Evolutionary conservation across 169 alveolate genomes (phyloP), one percentile per base, ranked within the genome.

Genomic region (Plasmodium blacklocki): DNA sequence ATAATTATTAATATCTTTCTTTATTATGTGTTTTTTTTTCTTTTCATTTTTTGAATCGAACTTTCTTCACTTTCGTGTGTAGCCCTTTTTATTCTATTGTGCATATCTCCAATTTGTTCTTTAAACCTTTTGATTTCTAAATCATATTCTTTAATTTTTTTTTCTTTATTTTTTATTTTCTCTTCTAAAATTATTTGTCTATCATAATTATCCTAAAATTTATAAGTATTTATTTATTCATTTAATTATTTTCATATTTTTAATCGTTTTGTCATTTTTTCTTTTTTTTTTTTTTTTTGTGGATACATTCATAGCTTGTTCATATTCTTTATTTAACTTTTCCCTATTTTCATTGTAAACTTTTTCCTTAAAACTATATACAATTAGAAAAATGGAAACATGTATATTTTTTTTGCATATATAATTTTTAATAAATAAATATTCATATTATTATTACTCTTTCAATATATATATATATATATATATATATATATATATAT

Each of bases 121-220:
- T 64, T 78, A 78, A 64, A 78, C 76, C 67, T 78, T 58, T 52
- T 78, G 52, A 78, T 78, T 70, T 78, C 73, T 71, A 52, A 45
- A 66, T 78, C 89, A 59, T 64, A 78, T 26, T 64, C 32, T 67
- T 78, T 78, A 26, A 78, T 78, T 78, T 78, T 78, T 29, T 78
- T 78, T 70, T 78, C 89, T 39, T 63, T 78, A 26, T 23, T 78
- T 78, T 78, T 78, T 64, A 78, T 78, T 66, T 78, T 78, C 39
- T 78, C 89, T 59, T 78, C 78, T 49, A 78, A 70, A 78, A 78
- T 59, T 15, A 66, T 45, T 78, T 78, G 89, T 67, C 89, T 78
- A 47, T 78, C 89, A 45, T 43, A 59, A 60, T 78, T 78, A 47
- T 78, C 89, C 89, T 78, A 26, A 56, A 45, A n/a, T 19, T 29